These are phyloP conservation scores for Pugionium cornutum DNA, from an alignment of 345 rosid genomes.

Conservation along the genomic window DNA sequence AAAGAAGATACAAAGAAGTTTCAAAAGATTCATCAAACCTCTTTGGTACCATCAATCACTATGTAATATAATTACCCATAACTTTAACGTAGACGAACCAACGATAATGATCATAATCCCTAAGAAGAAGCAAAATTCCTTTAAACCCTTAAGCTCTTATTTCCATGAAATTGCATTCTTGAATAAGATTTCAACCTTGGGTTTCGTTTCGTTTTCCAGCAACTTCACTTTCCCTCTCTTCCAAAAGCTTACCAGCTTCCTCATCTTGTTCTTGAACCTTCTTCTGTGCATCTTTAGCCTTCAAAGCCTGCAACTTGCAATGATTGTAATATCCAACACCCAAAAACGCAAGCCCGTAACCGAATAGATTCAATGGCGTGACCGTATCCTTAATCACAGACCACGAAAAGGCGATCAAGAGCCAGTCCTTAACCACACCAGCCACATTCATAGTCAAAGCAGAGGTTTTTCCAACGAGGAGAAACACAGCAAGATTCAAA, in stretches of 20 bases:
- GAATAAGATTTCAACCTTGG: conserved; percentile 46
- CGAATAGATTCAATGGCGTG: conserved; percentile 76
- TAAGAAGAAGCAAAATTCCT: conserved; percentile 10
- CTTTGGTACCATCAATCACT: conserved; percentile 3
- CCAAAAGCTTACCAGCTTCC: conserved; percentile 80
- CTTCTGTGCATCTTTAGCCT: conserved; percentile 88
- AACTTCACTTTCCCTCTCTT: conserved; percentile 68
- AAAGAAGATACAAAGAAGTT: conserved; percentile 22
- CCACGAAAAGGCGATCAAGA: conserved; percentile 94
- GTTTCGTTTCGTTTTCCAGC: conserved; percentile 58
- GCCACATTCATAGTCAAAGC: conserved; percentile 99
- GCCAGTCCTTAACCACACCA: conserved; percentile 96
- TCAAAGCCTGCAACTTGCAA: conserved; percentile 83
- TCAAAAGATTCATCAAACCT: conserved; percentile 29
- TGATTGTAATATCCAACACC: conserved; percentile 94
- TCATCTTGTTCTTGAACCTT: conserved; percentile 68
- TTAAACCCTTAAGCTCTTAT: conserved; percentile 14
- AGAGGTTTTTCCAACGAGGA: conserved; percentile 94
- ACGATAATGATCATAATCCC: conserved; percentile 6
- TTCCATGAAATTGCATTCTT: conserved; percentile 15
- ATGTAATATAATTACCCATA: neutral
- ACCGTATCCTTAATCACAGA: conserved; percentile 94
- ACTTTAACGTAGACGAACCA: conserved; percentile 12
- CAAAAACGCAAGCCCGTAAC: conserved; percentile 82
- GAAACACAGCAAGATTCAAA: conserved; percentile 86